These are phyloP conservation scores for Leishmania aethiopica DNA, from an alignment of 208 protist genomes.

Conservation along the genomic window DNA sequence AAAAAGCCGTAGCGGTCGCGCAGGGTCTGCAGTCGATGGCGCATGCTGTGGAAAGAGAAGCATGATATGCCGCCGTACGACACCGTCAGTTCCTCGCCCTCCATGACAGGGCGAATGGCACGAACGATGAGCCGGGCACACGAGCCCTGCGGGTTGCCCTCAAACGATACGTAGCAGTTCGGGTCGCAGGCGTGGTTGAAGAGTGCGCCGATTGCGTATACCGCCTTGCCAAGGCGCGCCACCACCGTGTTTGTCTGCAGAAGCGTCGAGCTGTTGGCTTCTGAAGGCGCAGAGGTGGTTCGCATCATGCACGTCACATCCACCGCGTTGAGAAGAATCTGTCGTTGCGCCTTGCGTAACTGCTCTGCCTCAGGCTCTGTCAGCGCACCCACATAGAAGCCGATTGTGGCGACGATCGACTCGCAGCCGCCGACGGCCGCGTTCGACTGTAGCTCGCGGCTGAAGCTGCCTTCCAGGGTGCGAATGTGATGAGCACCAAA, in stretches of 20 bases:
- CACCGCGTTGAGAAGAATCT: slow-evolving; percentile 66
- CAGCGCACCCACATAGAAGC: slow-evolving; percentile 68
- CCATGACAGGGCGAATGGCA: slow-evolving; percentile 61
- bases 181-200: slow-evolving; percentile 89
- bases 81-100: slow-evolving; percentile 84
- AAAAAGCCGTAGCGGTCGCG: slow-evolving; percentile 78
- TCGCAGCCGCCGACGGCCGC: slow-evolving; percentile 71
- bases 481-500: slow-evolving; percentile 46
- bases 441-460: slow-evolving; percentile 59
- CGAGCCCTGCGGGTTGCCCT: slow-evolving; percentile 75
- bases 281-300: slow-evolving; percentile 26
- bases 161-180: slow-evolving; percentile 83
- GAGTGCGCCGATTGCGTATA: slow-evolving; percentile 64
- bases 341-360: slow-evolving; percentile 72
- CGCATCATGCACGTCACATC: slow-evolving; percentile 66
- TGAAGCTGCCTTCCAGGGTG: slow-evolving; percentile 56
- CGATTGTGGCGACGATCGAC: slow-evolving; percentile 61
- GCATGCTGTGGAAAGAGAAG: slow-evolving; percentile 80
- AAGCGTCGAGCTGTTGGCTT: slow-evolving; percentile 28
- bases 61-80: slow-evolving; percentile 71
- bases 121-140: slow-evolving; percentile 59
- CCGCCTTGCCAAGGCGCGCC: slow-evolving; percentile 62
- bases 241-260: slow-evolving; percentile 55
- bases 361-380: slow-evolving; percentile 57
- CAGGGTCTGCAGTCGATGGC: slow-evolving; percentile 68